Evolutionary conservation across 345 rosid genomes (phyloP).

Genomic region (Heritiera littoralis): DNA sequence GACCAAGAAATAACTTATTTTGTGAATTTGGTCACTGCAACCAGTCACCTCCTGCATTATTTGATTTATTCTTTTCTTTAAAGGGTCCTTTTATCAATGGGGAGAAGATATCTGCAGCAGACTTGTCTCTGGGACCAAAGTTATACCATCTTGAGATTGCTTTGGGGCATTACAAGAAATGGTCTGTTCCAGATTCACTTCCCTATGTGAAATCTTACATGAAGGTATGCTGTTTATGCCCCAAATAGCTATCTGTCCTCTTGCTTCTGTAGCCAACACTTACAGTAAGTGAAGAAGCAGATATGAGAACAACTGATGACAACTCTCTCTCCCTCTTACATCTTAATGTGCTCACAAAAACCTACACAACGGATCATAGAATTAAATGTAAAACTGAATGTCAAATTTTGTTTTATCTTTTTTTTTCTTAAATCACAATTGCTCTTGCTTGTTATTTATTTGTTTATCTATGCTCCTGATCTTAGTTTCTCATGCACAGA

Average conservation of each 20-base stretch:
- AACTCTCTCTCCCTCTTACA: neutral
- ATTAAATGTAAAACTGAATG: neutral
- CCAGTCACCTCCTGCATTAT: neutral
- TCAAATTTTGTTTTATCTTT: neutral
- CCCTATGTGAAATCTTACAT: slow-evolving; percentile 63
- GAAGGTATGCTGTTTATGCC: slow-evolving; percentile 51
- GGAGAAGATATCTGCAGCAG: slow-evolving; percentile 80
- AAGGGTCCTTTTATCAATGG: slow-evolving; percentile 93
- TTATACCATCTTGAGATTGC: slow-evolving; percentile 82
- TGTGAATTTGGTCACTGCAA: neutral
- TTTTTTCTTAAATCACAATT: neutral
- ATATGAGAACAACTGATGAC: neutral
- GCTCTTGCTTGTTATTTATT: neutral
- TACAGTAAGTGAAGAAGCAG: slow-evolving; percentile 1
- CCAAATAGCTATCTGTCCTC: neutral
- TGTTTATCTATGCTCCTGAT: slow-evolving; percentile 14
- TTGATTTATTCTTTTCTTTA: slow-evolving; percentile 10
- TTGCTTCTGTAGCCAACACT: neutral
- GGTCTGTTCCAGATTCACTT: slow-evolving; percentile 87
- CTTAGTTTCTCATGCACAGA: slow-evolving; percentile 42
- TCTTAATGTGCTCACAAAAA: neutral
- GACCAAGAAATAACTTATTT: neutral
- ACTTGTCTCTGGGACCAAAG: slow-evolving; percentile 80
- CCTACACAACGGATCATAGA: neutral
- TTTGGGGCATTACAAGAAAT: slow-evolving; percentile 78